phyloP scores from a whole-genome alignment of 371 early-diverging fungal genomes.

The Actinomucor elegans region DNA sequence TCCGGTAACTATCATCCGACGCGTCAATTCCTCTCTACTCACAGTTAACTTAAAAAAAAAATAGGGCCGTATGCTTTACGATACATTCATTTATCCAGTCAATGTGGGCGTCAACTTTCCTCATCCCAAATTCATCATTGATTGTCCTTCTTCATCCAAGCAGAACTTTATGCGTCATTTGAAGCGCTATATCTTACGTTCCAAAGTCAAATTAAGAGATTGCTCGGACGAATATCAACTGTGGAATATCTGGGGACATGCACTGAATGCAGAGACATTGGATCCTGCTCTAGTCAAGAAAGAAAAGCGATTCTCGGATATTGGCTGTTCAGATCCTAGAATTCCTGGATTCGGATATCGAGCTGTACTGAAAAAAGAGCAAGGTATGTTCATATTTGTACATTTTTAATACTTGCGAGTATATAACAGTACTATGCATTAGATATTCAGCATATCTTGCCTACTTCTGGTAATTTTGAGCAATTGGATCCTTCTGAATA shows the following conservation, averaged over 20 bases:
- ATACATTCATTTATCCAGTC: constrained; percentile 86
- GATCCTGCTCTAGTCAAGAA: constrained; percentile 38
- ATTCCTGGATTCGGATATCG: constrained; percentile 62
- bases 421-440: too few species aligned
- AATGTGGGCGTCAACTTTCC: constrained; percentile 65
- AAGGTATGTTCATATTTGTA: too few species aligned
- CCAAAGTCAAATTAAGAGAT: constrained; percentile 71
- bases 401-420: too few species aligned
- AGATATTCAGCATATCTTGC: constrained; percentile 25
- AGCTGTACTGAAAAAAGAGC: constrained; percentile 37
- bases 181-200: constrained; percentile 75
- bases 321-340: constrained; percentile 61
- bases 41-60: neutral
- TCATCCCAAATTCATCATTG: constrained; percentile 74
- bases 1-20: constrained; percentile 69
- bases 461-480: constrained; percentile 33
- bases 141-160: constrained; percentile 61
- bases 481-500: constrained; percentile 61
- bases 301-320: constrained; percentile 40
- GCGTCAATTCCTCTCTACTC: neutral
- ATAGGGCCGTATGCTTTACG: constrained; percentile 85
- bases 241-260: constrained; percentile 64
- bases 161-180: constrained; percentile 64
- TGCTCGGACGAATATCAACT: constrained; percentile 60
- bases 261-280: constrained; percentile 16